Evolutionary conservation across 2,329 filamentous ascomycete species (phyloP).

Genomic region (Venturiaceae sp.): DNA sequence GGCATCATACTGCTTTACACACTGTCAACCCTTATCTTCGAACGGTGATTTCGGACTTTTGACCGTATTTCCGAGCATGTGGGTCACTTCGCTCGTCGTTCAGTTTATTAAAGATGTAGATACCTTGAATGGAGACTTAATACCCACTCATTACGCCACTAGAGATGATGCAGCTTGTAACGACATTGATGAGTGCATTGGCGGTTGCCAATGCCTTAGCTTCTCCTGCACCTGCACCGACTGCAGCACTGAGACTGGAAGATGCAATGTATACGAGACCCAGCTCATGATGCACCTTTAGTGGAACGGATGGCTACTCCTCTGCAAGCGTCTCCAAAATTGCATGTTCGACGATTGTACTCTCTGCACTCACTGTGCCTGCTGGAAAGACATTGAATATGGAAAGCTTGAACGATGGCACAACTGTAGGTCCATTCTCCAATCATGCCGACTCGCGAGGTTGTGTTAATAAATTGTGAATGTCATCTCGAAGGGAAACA

Average conservation of each 20-base stretch:
- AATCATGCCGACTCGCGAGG: background rate
- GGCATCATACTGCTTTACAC: too few species aligned
- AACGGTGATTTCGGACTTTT: too few species aligned
- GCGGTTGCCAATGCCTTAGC: background rate
- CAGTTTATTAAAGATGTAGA: too few species aligned
- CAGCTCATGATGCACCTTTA: background rate
- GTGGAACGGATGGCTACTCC: background rate
- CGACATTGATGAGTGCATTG: background rate
- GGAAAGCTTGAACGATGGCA: constrained; percentile 21
- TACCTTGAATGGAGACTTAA: too few species aligned
- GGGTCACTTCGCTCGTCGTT: too few species aligned
- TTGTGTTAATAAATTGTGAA: background rate
- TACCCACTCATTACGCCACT: too few species aligned
- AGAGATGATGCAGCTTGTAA: background rate
- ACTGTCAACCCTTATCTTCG: too few species aligned
- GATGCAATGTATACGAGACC: background rate
- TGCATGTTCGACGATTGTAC: background rate
- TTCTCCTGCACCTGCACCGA: background rate
- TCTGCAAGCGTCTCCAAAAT: background rate
- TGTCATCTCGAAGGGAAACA: background rate
- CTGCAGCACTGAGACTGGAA: background rate
- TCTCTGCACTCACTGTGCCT: constrained; percentile 16
- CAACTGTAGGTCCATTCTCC: constrained; percentile 15
- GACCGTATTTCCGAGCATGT: too few species aligned
- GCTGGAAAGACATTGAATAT: constrained; percentile 26